Conservation (phyloP, 2,329 filamentous ascomycete species). For the Apiospora aurea region DNA sequence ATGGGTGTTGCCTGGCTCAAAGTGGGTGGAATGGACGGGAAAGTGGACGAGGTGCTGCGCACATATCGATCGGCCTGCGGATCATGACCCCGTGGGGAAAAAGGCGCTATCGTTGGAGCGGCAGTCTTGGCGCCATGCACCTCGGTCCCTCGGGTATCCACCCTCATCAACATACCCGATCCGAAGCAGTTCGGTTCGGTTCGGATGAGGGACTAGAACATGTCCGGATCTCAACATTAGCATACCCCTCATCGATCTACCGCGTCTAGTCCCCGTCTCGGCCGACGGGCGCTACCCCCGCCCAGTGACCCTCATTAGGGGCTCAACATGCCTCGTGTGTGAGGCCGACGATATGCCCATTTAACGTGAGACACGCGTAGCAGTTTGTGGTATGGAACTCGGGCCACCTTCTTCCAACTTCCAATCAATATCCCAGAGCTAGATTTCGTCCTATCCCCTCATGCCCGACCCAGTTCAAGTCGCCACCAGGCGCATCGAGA, state of each 20-base stretch:
- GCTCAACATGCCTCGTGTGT: not conserved
- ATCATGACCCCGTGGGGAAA: slow-evolving; percentile 15
- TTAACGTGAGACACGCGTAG: not conserved
- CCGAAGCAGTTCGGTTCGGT: not conserved
- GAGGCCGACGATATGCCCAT: not conserved
- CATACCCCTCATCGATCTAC: not conserved
- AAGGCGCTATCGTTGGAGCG: not conserved
- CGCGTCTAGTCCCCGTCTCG: not conserved
- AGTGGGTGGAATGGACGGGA: not conserved
- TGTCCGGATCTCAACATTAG: not conserved
- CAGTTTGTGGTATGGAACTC: not conserved
- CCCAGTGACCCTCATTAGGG: not conserved
- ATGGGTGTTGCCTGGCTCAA: not conserved
- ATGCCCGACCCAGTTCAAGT: slow-evolving; percentile 34
- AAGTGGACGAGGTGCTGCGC: not conserved
- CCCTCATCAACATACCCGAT: not conserved
- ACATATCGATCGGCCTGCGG: not conserved
- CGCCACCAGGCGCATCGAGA: slow-evolving; percentile 30
- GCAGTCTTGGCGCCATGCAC: not conserved
- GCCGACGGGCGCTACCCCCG: not conserved
- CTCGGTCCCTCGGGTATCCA: not conserved
- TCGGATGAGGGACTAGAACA: not conserved
- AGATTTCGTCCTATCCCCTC: not conserved
- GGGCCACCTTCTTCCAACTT: not conserved
- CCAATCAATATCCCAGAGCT: not conserved